Evolutionary conservation across 2,329 filamentous ascomycete species (phyloP).

Genomic region (Westerdykella aurantiaca): DNA sequence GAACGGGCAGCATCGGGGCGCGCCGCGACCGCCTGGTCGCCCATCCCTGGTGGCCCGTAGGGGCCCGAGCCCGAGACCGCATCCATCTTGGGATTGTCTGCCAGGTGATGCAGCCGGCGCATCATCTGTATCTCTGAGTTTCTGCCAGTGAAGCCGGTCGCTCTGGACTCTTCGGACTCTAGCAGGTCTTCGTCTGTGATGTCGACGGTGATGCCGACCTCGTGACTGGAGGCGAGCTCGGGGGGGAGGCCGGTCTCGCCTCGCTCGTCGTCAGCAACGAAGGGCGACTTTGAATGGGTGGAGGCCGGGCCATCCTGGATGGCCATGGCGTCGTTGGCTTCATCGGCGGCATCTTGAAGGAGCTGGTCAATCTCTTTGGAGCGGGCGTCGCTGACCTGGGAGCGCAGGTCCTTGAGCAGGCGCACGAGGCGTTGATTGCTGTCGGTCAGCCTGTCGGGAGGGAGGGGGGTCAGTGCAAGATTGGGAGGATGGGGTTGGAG

Average conservation of each 20-base stretch:
- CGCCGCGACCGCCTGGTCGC: too few species aligned
- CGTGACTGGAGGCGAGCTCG: conserved; percentile 11
- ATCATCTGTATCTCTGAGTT: conserved; percentile 34
- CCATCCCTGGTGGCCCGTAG: too few species aligned
- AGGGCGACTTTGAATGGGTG: conserved; percentile 1
- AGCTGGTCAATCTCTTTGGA: conserved; percentile 18
- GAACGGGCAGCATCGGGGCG: conserved; percentile 13
- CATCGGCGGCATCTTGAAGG: conserved; percentile 8
- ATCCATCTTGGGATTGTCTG: conserved; percentile 4
- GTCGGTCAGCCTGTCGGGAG: conserved; percentile 16
- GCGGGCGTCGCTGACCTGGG: conserved; percentile 6
- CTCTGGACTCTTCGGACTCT: conserved; percentile 18
- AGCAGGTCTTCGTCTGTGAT: conserved; percentile 20
- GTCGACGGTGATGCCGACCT: conserved; percentile 13
- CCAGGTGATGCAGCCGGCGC: conserved; percentile 22
- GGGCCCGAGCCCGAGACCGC: too few species aligned
- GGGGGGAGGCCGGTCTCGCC: conserved; percentile 20
- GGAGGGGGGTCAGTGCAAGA: conserved; percentile 6
- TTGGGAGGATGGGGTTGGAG: background rate
- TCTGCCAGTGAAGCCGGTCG: conserved; percentile 31
- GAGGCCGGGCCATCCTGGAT: conserved; percentile 5
- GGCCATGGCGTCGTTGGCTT: conserved; percentile 17
- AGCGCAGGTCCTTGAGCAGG: conserved; percentile 19
- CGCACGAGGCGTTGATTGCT: conserved; percentile 26
- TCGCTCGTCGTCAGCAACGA: conserved; percentile 1